Conservation (phyloP, 2,329 filamentous ascomycete species). For the Biscogniauxia sp. region DNA sequence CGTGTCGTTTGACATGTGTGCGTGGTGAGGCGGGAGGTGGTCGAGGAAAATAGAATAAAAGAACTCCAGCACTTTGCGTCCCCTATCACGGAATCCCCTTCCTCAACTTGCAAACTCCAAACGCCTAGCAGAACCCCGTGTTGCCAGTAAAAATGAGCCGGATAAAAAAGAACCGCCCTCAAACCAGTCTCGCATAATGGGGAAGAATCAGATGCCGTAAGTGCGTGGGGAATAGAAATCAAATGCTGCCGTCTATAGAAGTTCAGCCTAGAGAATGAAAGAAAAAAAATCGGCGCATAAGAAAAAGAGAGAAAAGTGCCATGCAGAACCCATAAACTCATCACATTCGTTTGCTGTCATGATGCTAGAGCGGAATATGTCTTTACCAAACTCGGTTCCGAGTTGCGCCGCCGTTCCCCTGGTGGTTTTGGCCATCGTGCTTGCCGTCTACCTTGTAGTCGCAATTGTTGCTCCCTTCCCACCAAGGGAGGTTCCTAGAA, state of each 20-base stretch:
- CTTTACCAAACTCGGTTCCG: not conserved
- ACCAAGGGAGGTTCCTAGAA: conserved; percentile 19
- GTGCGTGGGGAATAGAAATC: not conserved
- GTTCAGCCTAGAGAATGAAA: not conserved
- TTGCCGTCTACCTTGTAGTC: not conserved
- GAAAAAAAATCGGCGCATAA: not conserved
- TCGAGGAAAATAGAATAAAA: not conserved
- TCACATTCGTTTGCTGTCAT: conserved; percentile 3
- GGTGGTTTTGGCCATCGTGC: not conserved
- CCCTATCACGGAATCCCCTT: not conserved
- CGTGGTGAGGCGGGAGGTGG: not conserved
- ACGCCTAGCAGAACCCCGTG: not conserved
- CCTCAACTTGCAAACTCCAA: not conserved
- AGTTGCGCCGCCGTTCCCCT: not conserved
- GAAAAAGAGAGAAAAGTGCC: not conserved
- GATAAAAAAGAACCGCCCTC: not conserved
- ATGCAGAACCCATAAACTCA: conserved; percentile 1
- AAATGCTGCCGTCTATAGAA: conserved; percentile 1
- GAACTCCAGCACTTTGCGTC: not conserved
- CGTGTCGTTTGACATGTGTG: not conserved
- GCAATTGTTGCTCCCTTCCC: conserved; percentile 9
- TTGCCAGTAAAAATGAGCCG: not conserved
- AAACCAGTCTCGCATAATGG: not conserved
- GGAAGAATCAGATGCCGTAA: not conserved
- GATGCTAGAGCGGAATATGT: not conserved